Base-by-base conservation (phyloP, 208 protist genomes). In the Trypanosoma caninum region DNA sequence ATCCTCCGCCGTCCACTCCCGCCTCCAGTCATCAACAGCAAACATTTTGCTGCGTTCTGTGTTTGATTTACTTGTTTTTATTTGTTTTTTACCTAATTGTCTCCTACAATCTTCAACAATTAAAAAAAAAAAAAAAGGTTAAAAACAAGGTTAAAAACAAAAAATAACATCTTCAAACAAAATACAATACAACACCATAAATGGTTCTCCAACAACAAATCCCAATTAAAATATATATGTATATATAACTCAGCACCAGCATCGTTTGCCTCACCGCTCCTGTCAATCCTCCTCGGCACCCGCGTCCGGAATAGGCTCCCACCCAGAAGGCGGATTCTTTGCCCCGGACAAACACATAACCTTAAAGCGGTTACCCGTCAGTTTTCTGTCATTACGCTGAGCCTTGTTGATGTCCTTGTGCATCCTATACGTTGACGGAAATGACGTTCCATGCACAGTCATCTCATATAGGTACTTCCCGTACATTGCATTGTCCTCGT, bases 341-440 rank as follows among this genome's bases (percentile, higher is more conserved):
- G 83, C 75, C 8, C 90, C 90, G 40, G 71, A 73, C 3, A 78
- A 80, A 54, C 84, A 84, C 33, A 90, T 42, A 11, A 88, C 77
- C 61, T 87, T 90, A 65, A 96, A 96, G 28, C 85, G 75, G 62
- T 96, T 93, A 53, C 84, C 84, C 0, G 86, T 81, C 11, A 96
- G 60, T 65, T 96, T 96, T 20, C 90, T 67, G 69, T 96, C 90
- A 53, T 96, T 96, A 23, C 90, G 87, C 59, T 93, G 78, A 5
- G 90, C 90, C 60, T 93, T 93, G 69, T 94, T 92, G 42, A 96
- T 89, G 51, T 96, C 84, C 61, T 96, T 96, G 74, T 94, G 86
- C 87, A 96, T 93, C 20, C 87, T 78, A 57, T 96, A 96, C 13
- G 75, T 89, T 1, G 82, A 78, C 2, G 90, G 90, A 10, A 96